phyloP scores from a whole-genome alignment of 2,329 filamentous ascomycete genomes.

The Elsinoe ampelina region DNA sequence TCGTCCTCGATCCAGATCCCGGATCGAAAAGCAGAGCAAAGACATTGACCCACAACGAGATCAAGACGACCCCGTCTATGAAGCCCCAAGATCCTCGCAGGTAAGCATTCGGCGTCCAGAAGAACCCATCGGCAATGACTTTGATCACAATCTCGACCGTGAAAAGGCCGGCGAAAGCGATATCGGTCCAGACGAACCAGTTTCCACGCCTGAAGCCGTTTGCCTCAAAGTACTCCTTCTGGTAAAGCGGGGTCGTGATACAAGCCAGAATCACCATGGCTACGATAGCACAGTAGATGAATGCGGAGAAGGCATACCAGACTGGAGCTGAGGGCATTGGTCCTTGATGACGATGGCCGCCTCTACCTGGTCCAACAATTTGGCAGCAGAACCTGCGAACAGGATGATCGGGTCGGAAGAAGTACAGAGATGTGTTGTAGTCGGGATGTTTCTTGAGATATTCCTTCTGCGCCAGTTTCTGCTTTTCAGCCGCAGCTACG shows the following conservation, averaged over 20 bases:
- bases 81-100: slow-evolving; percentile 94
- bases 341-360: slow-evolving; percentile 77
- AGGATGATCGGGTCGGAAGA: slow-evolving; percentile 71
- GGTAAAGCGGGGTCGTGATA: slow-evolving; percentile 87
- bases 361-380: slow-evolving; percentile 84
- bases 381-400: slow-evolving; percentile 76
- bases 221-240: slow-evolving; percentile 69
- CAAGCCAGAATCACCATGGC: slow-evolving; percentile 97
- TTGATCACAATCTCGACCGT: slow-evolving; percentile 82
- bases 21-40: slow-evolving; percentile 71
- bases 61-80: slow-evolving; percentile 82
- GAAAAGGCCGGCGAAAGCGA: slow-evolving; percentile 82
- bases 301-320: slow-evolving; percentile 88
- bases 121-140: slow-evolving; percentile 85
- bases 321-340: slow-evolving; percentile 78
- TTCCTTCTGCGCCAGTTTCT: slow-evolving; percentile 81
- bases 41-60: slow-evolving; percentile 94
- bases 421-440: slow-evolving; percentile 86
- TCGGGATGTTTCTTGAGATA: slow-evolving; percentile 78
- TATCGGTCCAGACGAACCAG: slow-evolving; percentile 93
- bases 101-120: slow-evolving; percentile 96
- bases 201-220: slow-evolving; percentile 55
- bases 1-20: slow-evolving; percentile 75
- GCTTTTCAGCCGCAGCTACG: slow-evolving; percentile 69
- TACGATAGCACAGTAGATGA: slow-evolving; percentile 89